Base-by-base conservation (phyloP, 2,329 filamentous ascomycete genomes). In the Bipolaris zeicola region DNA sequence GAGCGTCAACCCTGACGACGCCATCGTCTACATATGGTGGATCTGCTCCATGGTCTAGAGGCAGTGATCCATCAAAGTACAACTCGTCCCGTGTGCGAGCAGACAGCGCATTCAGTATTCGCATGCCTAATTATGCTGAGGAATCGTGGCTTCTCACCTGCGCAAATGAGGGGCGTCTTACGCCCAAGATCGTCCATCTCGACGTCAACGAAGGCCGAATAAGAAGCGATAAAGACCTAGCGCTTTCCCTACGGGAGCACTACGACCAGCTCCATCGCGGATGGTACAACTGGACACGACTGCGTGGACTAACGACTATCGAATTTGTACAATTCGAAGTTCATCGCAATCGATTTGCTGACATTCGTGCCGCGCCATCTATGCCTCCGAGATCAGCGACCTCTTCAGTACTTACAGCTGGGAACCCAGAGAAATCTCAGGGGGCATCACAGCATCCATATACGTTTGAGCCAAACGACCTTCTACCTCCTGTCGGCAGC, bases 241-340 rank as follows among this genome's bases (percentile, higher is more conserved):
- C 74, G 1, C 60, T 73, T 10, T 64, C 69, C 3, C 50, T 78
- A 6, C 62, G 72, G 36, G 63, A 70, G 14, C 72, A 76, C 50
- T 76, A 76, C 48, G 65, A 71, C 47, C 64, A 69, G 20, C 51
- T 76, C 7, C 75, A 77, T 44, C 58, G 62, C 6, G 61, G 62
- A 31, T 76, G 72, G 74, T 65, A 68, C 37, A 68, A 68, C 14
- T 62, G 68, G 53, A 60, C 74, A 14, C 66, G 70, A 16, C 55
- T 78, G 18, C 64, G 76, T 7, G 75, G 75, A 2, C 58, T 78
- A 6, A 69, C 63, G 1, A 75, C 68, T 1, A 76, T 78, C 51
- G 66, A 75, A 14, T 78, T 78, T 46, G 73, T 76, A 5, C 73
- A 73, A 57, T 76, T 76, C 50, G 73, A 78, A 63, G 72, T 77